Conservation (phyloP, 164 flowering plant genomes). For the Magnolia officinalis region DNA sequence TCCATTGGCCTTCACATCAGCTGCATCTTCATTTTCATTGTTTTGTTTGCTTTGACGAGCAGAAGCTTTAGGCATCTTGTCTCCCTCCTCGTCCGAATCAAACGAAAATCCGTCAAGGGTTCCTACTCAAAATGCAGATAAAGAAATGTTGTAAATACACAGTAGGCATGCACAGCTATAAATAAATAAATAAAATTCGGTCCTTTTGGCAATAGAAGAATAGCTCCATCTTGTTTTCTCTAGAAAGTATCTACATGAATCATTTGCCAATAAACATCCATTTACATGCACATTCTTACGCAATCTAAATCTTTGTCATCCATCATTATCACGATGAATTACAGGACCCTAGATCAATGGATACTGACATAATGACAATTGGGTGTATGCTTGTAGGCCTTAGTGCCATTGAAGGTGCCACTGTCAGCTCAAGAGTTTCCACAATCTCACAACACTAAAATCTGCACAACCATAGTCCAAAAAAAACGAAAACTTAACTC, state of each 20-base stretch:
- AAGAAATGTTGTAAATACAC: not conserved
- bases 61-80: slow-evolving; percentile 43
- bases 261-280: not conserved
- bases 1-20: slow-evolving; percentile 46
- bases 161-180: not conserved
- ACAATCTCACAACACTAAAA: too few species aligned
- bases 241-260: not conserved
- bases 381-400: too few species aligned
- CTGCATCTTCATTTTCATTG: slow-evolving; percentile 45
- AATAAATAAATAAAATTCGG: too few species aligned
- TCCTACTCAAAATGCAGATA: slow-evolving; percentile 39
- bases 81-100: slow-evolving; percentile 87
- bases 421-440: too few species aligned
- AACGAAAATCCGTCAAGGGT: slow-evolving; percentile 86
- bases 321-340: not conserved
- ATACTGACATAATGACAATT: too few species aligned
- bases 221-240: not conserved
- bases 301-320: not conserved
- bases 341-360: too few species aligned
- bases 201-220: too few species aligned
- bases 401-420: too few species aligned
- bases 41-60: slow-evolving; percentile 40
- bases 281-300: not conserved
- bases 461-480: too few species aligned
- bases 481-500: too few species aligned